A percentile compares a stretch with the other conserved stretches of the same genome.
phyloP scores from a whole-genome alignment of 202 grass and related monocot genomes.

The Dendrocalamus latiflorus region DNA sequence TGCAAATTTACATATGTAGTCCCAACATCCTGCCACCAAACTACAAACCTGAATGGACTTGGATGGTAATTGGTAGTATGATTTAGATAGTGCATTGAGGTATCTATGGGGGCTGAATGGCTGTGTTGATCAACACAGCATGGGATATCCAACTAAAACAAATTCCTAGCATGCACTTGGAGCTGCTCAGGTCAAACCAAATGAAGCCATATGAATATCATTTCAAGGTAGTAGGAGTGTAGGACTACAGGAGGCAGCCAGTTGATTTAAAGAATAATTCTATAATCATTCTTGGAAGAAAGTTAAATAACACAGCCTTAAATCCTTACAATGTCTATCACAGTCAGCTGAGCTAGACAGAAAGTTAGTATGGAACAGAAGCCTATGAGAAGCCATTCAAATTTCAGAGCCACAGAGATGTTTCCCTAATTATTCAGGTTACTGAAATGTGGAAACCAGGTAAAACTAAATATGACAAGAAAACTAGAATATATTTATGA shows the following conservation, averaged over 20 bases:
- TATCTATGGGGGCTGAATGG: background rate
- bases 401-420: background rate
- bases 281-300: background rate
- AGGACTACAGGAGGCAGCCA: background rate
- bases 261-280: background rate
- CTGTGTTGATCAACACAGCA: background rate
- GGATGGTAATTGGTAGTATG: background rate
- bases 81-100: background rate
- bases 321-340: background rate
- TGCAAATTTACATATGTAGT: background rate
- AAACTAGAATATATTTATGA: background rate
- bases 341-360: background rate
- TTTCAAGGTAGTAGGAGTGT: background rate
- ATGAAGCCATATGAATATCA: background rate
- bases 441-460: background rate
- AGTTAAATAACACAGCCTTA: background rate
- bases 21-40: background rate
- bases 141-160: background rate
- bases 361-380: background rate
- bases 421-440: background rate
- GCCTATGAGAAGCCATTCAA: background rate
- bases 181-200: background rate
- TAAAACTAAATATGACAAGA: background rate
- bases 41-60: background rate
- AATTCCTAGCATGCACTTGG: background rate